Conservation (phyloP, 2,329 filamentous ascomycete genomes). For the Beauveria pseudobassiana region DNA sequence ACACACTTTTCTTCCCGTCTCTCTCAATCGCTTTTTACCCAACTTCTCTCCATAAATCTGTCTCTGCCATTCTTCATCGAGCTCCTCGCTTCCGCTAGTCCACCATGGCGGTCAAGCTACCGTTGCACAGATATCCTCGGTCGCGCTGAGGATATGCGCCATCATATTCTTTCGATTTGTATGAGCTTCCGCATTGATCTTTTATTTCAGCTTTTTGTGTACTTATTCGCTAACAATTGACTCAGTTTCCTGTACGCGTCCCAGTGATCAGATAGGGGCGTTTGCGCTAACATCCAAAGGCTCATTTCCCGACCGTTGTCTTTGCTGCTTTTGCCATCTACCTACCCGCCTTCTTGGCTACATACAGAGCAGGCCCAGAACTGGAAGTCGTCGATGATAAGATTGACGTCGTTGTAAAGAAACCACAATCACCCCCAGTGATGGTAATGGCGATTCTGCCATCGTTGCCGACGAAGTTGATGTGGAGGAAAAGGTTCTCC, state of each 20-base stretch:
- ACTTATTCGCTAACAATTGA: slow-evolving; percentile 12
- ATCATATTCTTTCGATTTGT: slow-evolving; percentile 32
- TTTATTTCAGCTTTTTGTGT: neutral
- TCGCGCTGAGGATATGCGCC: slow-evolving; percentile 28
- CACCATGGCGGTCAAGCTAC: slow-evolving; percentile 25
- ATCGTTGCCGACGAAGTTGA: slow-evolving; percentile 46
- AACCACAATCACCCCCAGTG: slow-evolving; percentile 25
- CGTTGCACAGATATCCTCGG: slow-evolving; percentile 28
- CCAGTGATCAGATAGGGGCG: neutral
- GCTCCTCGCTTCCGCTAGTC: neutral
- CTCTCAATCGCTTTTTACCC: neutral
- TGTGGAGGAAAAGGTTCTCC: slow-evolving; percentile 54
- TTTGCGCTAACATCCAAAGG: slow-evolving; percentile 20
- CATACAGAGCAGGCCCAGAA: slow-evolving; percentile 47
- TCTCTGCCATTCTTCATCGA: neutral
- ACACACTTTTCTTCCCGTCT: neutral
- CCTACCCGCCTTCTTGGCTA: slow-evolving; percentile 53
- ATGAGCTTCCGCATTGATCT: slow-evolving; percentile 11
- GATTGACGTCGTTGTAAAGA: slow-evolving; percentile 48
- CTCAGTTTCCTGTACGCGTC: slow-evolving; percentile 30
- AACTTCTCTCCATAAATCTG: neutral
- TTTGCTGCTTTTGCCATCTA: slow-evolving; percentile 61
- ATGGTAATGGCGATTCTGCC: slow-evolving; percentile 22
- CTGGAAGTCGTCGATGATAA: slow-evolving; percentile 55
- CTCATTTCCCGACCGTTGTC: slow-evolving; percentile 42